Evolutionary conservation across 192 early-diverging fungal genomes (phyloP).

Genomic region (Entophlyctis luteolus): DNA sequence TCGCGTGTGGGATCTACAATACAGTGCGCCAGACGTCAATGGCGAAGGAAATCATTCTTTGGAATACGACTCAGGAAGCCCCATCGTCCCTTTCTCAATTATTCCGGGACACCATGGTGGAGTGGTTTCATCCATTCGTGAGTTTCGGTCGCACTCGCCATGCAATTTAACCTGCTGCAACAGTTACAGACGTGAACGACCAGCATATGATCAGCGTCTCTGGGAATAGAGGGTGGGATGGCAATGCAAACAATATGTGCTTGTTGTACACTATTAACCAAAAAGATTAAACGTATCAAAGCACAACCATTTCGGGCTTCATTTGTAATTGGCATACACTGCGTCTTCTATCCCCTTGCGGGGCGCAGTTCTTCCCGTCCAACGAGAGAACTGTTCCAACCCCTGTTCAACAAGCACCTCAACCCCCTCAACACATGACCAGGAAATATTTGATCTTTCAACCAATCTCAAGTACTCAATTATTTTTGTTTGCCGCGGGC

Average conservation of each 20-base stretch:
- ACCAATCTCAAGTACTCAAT: conserved; percentile 63
- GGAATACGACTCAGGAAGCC: conserved; percentile 32
- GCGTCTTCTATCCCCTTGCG: conserved; percentile 43
- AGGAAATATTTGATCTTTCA: conserved; percentile 8
- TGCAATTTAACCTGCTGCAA: background rate
- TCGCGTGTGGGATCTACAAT: conserved; percentile 78
- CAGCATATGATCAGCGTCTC: conserved; percentile 86
- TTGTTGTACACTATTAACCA: conserved; percentile 77
- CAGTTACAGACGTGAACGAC: conserved; percentile 69
- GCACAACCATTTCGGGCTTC: background rate
- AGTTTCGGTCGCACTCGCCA: conserved; percentile 30
- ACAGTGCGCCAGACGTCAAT: background rate
- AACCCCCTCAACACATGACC: conserved; percentile 72
- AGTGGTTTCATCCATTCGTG: conserved; percentile 69
- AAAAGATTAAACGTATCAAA: background rate
- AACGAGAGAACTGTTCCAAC: conserved; percentile 80
- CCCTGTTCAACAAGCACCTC: conserved; percentile 91
- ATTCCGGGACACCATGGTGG: conserved; percentile 93
- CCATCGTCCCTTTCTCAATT: conserved; percentile 79
- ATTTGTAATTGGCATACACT: conserved; percentile 41
- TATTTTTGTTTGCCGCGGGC: conserved; percentile 79
- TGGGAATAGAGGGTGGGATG: conserved; percentile 97
- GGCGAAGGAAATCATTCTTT: background rate
- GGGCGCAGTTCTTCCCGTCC: conserved; percentile 71
- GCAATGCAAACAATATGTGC: conserved; percentile 73